Evolutionary conservation across 2,329 filamentous ascomycete genomes (phyloP).

Genomic region (Diatrype stigma): DNA sequence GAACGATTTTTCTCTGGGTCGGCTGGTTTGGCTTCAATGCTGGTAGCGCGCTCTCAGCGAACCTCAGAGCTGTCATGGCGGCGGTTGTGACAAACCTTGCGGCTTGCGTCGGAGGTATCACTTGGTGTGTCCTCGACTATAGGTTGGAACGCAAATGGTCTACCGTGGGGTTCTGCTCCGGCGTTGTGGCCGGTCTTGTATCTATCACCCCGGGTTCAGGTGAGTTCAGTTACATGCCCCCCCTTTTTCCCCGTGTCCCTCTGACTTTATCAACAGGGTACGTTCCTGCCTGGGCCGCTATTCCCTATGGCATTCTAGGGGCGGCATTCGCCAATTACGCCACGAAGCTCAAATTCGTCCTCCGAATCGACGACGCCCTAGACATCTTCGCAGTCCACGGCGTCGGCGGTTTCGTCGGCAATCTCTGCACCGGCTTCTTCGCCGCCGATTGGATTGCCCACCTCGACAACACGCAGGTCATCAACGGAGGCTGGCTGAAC

Average conservation of each 20-base stretch:
- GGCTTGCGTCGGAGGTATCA: constrained; percentile 79
- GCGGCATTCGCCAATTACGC: constrained; percentile 81
- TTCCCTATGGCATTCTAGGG: constrained; percentile 73
- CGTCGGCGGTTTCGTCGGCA: constrained; percentile 74
- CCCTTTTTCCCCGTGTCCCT: not conserved
- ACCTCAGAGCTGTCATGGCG: constrained; percentile 82
- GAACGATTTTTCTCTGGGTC: constrained; percentile 91
- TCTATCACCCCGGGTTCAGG: constrained; percentile 86
- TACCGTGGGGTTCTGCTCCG: constrained; percentile 88
- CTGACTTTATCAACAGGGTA: constrained; percentile 42
- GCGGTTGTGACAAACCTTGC: constrained; percentile 82
- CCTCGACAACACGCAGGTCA: constrained; percentile 65
- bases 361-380: constrained; percentile 77
- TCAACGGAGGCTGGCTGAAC: constrained; percentile 78
- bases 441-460: constrained; percentile 80
- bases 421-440: constrained; percentile 76
- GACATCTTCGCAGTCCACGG: constrained; percentile 86
- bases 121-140: constrained; percentile 87
- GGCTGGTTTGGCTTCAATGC: constrained; percentile 97
- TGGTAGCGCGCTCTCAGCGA: constrained; percentile 75
- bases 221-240: constrained; percentile 17
- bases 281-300: constrained; percentile 79
- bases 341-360: constrained; percentile 83
- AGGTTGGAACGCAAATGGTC: constrained; percentile 88
- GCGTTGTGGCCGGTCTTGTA: constrained; percentile 81